phyloP scores from a whole-genome alignment of 2,329 filamentous ascomycete genomes.

The Ophiostoma triangulosporum region DNA sequence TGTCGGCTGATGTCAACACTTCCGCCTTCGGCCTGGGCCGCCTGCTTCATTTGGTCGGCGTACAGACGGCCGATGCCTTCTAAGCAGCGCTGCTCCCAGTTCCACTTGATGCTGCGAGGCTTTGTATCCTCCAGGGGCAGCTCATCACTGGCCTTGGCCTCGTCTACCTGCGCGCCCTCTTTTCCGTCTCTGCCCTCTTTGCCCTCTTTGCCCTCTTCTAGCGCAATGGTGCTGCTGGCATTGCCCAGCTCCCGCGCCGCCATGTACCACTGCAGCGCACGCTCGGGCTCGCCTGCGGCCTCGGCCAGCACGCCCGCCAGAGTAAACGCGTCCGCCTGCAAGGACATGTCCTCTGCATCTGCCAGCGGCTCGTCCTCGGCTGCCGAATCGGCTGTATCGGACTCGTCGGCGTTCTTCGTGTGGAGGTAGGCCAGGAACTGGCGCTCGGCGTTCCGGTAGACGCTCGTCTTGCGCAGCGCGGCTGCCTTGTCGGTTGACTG shows the following conservation, averaged over 20 bases:
- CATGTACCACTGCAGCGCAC: constrained; percentile 19
- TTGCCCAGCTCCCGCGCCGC: constrained; percentile 6
- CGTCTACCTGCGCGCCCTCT: background rate
- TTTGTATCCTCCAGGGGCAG: background rate
- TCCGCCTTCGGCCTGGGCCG: background rate
- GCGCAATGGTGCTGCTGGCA: background rate
- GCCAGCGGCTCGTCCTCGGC: background rate
- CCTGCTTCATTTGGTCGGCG: background rate
- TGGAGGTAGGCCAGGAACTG: constrained; percentile 16
- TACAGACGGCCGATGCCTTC: constrained; percentile 20
- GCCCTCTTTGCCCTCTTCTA: background rate
- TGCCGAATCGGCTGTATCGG: background rate
- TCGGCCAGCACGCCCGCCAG: constrained; percentile 21
- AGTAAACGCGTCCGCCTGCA: constrained; percentile 23
- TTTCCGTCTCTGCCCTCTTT: background rate
- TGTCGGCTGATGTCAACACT: constrained; percentile 10
- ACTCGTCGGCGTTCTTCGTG: background rate
- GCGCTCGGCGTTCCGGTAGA: constrained; percentile 14
- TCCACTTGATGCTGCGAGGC: constrained; percentile 18
- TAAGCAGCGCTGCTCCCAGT: constrained; percentile 22
- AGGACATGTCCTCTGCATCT: constrained; percentile 1
- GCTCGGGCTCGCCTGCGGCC: constrained; percentile 11
- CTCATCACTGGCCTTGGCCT: background rate
- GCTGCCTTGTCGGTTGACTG: background rate
- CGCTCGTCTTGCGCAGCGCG: constrained; percentile 9